These are phyloP conservation scores for Nematocida sp. DNA, from an alignment of 371 early-diverging fungal genomes.

Conservation along the genomic window DNA sequence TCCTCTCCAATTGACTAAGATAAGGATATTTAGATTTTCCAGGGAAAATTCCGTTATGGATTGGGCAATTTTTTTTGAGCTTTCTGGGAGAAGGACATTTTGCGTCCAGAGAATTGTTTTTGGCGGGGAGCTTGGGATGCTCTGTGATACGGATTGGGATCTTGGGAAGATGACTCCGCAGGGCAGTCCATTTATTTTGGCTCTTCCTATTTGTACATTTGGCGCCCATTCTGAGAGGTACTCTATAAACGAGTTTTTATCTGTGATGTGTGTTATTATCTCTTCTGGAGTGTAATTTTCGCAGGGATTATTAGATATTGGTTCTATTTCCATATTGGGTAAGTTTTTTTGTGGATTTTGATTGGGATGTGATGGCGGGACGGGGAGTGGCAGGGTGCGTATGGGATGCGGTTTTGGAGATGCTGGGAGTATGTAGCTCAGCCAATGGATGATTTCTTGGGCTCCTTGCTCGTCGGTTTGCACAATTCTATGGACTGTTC, in stretches of 20 bases:
- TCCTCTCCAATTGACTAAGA: conserved; percentile 99
- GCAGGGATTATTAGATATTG: too few species aligned
- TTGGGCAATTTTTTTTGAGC: conserved; percentile 92
- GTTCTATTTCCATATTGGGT: background rate
- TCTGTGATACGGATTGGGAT: conserved; percentile 83
- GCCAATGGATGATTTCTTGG: conserved; percentile 82
- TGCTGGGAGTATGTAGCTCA: conserved; percentile 59
- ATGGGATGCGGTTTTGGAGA: background rate
- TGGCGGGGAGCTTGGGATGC: background rate
- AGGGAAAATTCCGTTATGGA: conserved; percentile 92
- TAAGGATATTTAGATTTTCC: conserved; percentile 87
- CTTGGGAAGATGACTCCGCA: conserved; percentile 93
- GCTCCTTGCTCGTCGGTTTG: conserved; percentile 85
- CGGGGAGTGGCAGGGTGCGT: background rate
- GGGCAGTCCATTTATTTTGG: conserved; percentile 70
- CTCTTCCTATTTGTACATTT: conserved; percentile 81
- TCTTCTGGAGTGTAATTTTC: conserved; percentile 46
- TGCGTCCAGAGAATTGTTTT: conserved; percentile 75
- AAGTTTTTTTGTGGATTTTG: background rate
- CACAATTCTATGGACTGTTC: conserved; percentile 86
- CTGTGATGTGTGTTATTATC: conserved; percentile 78
- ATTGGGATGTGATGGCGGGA: background rate
- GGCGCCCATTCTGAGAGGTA: conserved; percentile 72
- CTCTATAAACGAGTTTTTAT: conserved; percentile 79
- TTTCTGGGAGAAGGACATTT: conserved; percentile 94